Base-by-base conservation (phyloP, 208 protist genomes). In the Porcisia hertigi region DNA sequence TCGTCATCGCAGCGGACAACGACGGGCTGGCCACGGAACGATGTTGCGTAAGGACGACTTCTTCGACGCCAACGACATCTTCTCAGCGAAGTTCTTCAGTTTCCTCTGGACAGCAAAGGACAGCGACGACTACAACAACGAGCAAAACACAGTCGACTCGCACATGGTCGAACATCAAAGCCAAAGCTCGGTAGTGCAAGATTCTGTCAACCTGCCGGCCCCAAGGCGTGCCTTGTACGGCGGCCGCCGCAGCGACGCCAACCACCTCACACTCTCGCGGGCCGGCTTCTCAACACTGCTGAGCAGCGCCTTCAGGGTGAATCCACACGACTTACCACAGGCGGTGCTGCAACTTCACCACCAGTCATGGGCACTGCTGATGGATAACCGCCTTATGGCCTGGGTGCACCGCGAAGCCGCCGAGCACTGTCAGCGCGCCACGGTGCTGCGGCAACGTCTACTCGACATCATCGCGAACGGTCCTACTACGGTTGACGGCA, bases 341-440 rank as follows among this genome's bases (percentile, higher is more conserved):
- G 84, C 86, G 23, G 78, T 94, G 25, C 73, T 88, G 57, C 72
- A 77, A 41, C 76, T 97, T 18, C 93, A 95, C 36, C 87, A 88
- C 55, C 87, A 95, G 45, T 86, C 91, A 45, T 97, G 93, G 91
- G 70, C 76, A n/a, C 75, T 97, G 57, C 80, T 97, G 20, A 94
- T 97, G 88, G 93, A 97, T 80, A 89, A 94, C 74, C 88, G 91
- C 20, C 86, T 88, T 16, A 87, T 95, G 80, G 80, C 82, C n/a
- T 95, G 93, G 91, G 83, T 97, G 76, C 89, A 97, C 79, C 88
- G 88, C 9, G 91, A 95, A 83, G 88, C 89, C 1, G 71, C 71
- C 1, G 84, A 93, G 7, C 85, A 90, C 71, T 91, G 88, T 39
- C 79, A 87, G 30, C 86, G 82, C 54, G 88, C 91, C 2, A 84